Base-by-base conservation (phyloP, 2,329 filamentous ascomycete genomes). In the Fusarium xyrophilum region DNA sequence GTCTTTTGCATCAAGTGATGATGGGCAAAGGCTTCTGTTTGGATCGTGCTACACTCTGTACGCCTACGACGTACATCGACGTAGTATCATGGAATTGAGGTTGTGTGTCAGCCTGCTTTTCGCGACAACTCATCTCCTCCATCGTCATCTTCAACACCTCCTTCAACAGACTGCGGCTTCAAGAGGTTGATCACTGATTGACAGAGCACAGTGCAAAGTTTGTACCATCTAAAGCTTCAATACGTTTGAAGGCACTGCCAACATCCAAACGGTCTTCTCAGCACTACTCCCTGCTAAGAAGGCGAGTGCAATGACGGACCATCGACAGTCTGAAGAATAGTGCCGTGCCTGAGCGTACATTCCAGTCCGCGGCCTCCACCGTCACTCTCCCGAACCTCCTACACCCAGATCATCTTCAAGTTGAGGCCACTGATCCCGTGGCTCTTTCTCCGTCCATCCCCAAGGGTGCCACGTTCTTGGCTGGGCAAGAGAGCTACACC, bases 401-500 rank as follows among this genome's bases (percentile, higher is more conserved):
- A 50, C 52, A 15, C 43, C 35, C 8, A 38, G 27, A 47, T 36
- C 25, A 3, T 30, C 44, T 39, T 42, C 44, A 35, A 21, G 25
- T 39, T n/a, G 55, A 19, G 55, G 55, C 43, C 60, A 54, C 30
- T 69, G 52, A 56, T 30, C 65, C 56, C 50, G 56, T 67, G 65
- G 56, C 52, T 66, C 57, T 47, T 53, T 57, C n/a, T 36, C 52
- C 59, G 28, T 30, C 57, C 44, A 30, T 53, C 46, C 54, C 17
- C 58, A 67, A 53, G 44, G 44, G 40, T 58, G 60, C 70, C 65
- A 68, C 60, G 52, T 63, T 61, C 60, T 67, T 65, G 67, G 67
- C 55, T 67, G 44, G 47, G 36, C 40, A 67, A 58, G 57, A 68
- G 63, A 56, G 42, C 46, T 28, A 46, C 56, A 68, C 30, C 39